Evolutionary conservation across 2,329 filamentous ascomycete genomes (phyloP).

Genomic region (Venturia oleaginea): DNA sequence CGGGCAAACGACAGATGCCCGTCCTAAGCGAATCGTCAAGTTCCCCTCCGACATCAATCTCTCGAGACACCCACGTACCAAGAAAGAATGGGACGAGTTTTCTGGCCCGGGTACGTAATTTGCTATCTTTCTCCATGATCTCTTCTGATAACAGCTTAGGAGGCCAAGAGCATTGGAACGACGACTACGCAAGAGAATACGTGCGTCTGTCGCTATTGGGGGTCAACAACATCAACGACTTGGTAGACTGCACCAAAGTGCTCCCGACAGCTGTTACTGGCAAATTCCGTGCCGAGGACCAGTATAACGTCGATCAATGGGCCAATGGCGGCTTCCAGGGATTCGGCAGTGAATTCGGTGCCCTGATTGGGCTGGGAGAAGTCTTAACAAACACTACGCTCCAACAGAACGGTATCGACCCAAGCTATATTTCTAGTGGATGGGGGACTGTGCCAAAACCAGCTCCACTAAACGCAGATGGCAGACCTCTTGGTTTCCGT

Average conservation of each 20-base stretch:
- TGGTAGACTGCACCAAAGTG: constrained; percentile 20
- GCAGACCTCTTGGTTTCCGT: not conserved
- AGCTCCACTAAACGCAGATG: not conserved
- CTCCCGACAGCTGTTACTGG: constrained; percentile 15
- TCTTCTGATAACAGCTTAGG: not conserved
- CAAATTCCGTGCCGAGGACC: constrained; percentile 7
- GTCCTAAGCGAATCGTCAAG: constrained; percentile 27
- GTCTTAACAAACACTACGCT: not conserved
- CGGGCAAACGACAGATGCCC: not conserved
- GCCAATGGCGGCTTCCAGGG: constrained; percentile 11
- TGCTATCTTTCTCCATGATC: not conserved
- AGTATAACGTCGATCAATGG: constrained; percentile 11
- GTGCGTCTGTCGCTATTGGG: constrained; percentile 20
- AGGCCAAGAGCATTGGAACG: constrained; percentile 14
- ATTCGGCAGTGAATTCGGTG: not conserved
- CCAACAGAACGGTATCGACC: constrained; percentile 7
- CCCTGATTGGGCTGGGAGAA: not conserved
- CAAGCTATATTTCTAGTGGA: not conserved
- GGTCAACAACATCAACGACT: constrained; percentile 22
- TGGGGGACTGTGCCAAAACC: not conserved
- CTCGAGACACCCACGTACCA: constrained; percentile 26
- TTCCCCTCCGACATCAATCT: constrained; percentile 29
- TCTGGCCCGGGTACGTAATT: constrained; percentile 3
- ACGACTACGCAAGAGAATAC: constrained; percentile 21
- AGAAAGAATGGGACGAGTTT: constrained; percentile 22